A percentile compares a stretch with the other conserved stretches of the same genome.
phyloP scores from a whole-genome alignment of 225 moss, liverwort and hornwort genomes.

The Sphagnum contortum region DNA sequence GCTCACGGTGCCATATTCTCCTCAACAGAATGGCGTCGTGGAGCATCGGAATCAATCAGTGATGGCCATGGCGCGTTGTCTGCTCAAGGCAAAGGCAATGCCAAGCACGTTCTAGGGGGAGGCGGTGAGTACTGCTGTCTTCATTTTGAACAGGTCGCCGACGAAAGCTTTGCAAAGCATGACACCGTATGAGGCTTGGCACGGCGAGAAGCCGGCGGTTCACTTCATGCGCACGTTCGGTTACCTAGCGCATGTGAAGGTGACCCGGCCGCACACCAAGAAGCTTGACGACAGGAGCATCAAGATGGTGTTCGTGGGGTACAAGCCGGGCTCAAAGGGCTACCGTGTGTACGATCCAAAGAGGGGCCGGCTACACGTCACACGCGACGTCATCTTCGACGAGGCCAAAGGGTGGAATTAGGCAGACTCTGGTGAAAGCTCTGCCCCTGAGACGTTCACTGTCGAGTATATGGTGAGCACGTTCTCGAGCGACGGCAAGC shows the following conservation, averaged over 20 bases:
- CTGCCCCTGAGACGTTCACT: no score
- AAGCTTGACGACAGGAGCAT: conserved; percentile 5
- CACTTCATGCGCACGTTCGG: conserved; percentile 1
- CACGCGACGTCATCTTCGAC: conserved; percentile 2
- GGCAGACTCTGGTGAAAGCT: no score
- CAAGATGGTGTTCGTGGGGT: conserved; percentile 1
- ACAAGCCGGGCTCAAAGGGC: conserved; percentile 1
- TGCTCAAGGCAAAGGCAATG: background rate
- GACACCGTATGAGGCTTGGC: conserved; percentile 5
- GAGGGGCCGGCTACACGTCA: background rate
- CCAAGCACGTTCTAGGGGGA: conserved; percentile 4
- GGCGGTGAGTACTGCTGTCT: background rate
- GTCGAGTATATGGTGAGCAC: no score
- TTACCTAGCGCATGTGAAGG: background rate
- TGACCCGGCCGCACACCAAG: background rate
- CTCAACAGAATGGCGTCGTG: background rate
- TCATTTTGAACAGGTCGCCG: background rate
- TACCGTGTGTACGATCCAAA: background rate
- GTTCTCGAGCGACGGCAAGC: no score
- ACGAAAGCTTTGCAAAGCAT: background rate
- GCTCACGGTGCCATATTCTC: background rate
- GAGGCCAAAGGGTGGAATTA: no score
- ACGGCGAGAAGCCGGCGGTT: background rate
- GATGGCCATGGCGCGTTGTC: background rate
- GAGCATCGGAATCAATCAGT: background rate